Evolutionary conservation across 2,329 filamentous ascomycete genomes (phyloP).

Genomic region (Didymellaceae sp.): DNA sequence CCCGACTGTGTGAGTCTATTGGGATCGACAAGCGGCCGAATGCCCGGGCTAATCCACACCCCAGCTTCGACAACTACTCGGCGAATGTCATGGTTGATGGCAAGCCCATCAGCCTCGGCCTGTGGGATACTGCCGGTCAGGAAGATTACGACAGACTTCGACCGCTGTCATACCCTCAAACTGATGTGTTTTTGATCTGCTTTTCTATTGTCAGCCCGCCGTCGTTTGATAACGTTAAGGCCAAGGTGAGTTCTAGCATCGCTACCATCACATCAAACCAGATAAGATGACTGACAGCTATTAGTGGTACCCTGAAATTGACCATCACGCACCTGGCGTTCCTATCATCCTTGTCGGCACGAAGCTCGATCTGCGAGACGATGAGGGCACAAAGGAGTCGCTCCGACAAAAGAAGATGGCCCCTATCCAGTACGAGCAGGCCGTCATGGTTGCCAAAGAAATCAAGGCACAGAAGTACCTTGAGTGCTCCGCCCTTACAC

Average conservation of each 20-base stretch:
- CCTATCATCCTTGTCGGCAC: constrained; percentile 97
- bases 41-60: constrained; percentile 28
- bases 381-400: constrained; percentile 79
- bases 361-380: constrained; percentile 94
- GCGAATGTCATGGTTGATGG: constrained; percentile 99
- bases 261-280: not conserved
- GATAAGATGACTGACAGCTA: constrained; percentile 15
- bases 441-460: constrained; percentile 85
- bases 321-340: constrained; percentile 92
- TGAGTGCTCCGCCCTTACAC: constrained; percentile 95
- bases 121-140: constrained; percentile 99
- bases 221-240: constrained; percentile 98
- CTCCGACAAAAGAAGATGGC: constrained; percentile 94
- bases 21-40: not conserved
- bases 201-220: constrained; percentile 98
- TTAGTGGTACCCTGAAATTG: constrained; percentile 97
- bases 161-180: constrained; percentile 96
- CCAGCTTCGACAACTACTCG: constrained; percentile 97
- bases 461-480: constrained; percentile 97
- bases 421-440: constrained; percentile 94
- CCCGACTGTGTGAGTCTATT: constrained; percentile 80
- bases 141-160: constrained; percentile 97
- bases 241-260: constrained; percentile 71
- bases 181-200: constrained; percentile 97
- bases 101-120: constrained; percentile 92